Evolutionary conservation across 192 early-diverging fungal genomes (phyloP), one percentile per base, ranked within the genome.

Genomic region (Coemansia sp.): DNA sequence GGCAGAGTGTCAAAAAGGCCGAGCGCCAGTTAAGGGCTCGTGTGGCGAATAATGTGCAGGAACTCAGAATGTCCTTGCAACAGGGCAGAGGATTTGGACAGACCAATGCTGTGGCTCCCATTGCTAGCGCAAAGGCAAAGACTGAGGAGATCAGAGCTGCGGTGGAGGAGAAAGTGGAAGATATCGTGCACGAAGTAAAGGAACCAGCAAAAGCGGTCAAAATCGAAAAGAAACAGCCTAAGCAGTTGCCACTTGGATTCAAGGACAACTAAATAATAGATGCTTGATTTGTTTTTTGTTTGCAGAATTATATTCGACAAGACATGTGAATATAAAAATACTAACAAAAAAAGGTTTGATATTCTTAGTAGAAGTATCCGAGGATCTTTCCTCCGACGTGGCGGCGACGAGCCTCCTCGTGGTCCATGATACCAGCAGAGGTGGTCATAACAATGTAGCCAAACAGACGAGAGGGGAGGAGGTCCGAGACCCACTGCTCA

Each of bases 401-500:
- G 87, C 94, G 95, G 69, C 92, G 87, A 91, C 95, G 92, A 67
- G 95, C 95, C 89, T 99, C 95, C 80, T 94, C 93, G 87, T 98
- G 95, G 88, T 99, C 97, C 92, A 99, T 99, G 86, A 99, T 97
- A 86, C 97, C 97, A 68, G 91, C 87, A 56, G 93, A 92, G 80
- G 95, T 94, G 84, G 95, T 94, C 72, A 93, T 82, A 67, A 91
- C 92, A 61, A 99, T 88, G 88, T 87, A 95, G 81, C 97, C 95
- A 86, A 99, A 97, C 85, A 97, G 97, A 91, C 97, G 95, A 62
- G 97, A 95, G 67, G 95, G 97, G 70, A 99, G 89, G 75, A 99
- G 90, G 88, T 96, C 92, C 86, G 90, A 88, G 80, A 95, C 90
- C 95, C 94, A 97, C 86, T 93, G 95, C 87, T 99, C 97, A 70